Base-by-base conservation (phyloP, 2,329 filamentous ascomycete species). In the Trichoderma sp. region DNA sequence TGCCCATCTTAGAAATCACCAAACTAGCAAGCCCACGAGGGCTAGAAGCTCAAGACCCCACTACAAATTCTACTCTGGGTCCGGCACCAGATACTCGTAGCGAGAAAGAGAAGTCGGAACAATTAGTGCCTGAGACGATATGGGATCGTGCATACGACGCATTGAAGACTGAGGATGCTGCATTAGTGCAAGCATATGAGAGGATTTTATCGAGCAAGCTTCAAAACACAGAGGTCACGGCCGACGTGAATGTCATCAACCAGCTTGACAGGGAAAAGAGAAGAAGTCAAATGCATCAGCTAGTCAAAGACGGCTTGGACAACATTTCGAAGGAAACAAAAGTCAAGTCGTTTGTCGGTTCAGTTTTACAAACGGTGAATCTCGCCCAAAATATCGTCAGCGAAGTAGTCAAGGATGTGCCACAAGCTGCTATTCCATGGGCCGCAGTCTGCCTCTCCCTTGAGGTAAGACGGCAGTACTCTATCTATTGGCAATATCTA, bases 361-460 rank as follows among this genome's bases (percentile, higher is more conserved):
- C 28, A 12, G 28, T 14, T 32, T 32, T 60, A 3, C 56, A 30
- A n/a, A 32, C 30, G 2, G 15, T 60, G 28, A 21, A 60, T 21
- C 28, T 21, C 56, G 18, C 56, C 15, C 28, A 60, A 21, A 21
- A 32, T 60, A 60, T 34, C 28, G 15, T 60, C 56, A 60, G 4
- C 9, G 12, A 60, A 11, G 32, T 75, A 2, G 36, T 83, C 6
- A 73, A 80, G 62, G 73, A 73, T 15, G 73, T 76, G 5, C 80
- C 81, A 1, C 73, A 81, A 70, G 81, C 81, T 24, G 78, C 80
- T 4, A 67, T 83, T 43, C 77, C 81, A 9, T 84, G 80, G 82
- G 76, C 76, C 11, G 77, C 79, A 11, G 76, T 82, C 32, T 81
- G 76, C 71, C 71, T 82, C 66, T 75, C 64, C 11, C 68, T 84